phyloP scores from a whole-genome alignment of 768 basidiomycete genomes.

The Auricularia auricula-judae region DNA sequence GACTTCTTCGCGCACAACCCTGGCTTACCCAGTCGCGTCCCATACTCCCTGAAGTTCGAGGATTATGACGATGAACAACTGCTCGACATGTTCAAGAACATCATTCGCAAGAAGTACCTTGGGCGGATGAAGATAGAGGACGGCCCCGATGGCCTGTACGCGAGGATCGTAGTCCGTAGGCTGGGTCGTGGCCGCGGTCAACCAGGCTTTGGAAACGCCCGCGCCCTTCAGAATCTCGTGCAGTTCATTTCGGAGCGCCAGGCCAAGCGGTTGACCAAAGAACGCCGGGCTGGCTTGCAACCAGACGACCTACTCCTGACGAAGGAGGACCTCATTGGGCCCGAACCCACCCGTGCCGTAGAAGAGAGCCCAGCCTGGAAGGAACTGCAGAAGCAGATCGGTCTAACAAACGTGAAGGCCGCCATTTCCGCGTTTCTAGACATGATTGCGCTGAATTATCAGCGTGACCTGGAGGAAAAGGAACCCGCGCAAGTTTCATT shows the following conservation, averaged over 20 bases:
- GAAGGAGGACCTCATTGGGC: constrained; percentile 53
- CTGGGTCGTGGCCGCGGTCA: constrained; percentile 49
- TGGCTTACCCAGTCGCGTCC: constrained; percentile 57
- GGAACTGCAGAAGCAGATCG: constrained; percentile 40
- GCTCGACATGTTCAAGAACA: constrained; percentile 39
- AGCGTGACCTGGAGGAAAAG: constrained; percentile 46
- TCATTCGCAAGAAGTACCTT: constrained; percentile 33
- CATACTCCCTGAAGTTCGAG: constrained; percentile 43
- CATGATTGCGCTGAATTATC: constrained; percentile 41
- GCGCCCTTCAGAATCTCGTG: constrained; percentile 45
- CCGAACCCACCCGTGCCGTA: constrained; percentile 43
- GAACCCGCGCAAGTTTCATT: constrained; percentile 43
- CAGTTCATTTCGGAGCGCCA: constrained; percentile 39
- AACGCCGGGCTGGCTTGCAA: constrained; percentile 26
- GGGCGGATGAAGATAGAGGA: constrained; percentile 46
- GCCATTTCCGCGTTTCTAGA: constrained; percentile 37
- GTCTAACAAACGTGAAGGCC: constrained; percentile 46
- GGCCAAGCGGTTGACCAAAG: constrained; percentile 34
- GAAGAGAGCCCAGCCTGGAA: constrained; percentile 37
- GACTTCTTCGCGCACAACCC: constrained; percentile 70
- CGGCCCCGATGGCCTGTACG: constrained; percentile 42
- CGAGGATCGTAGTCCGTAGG: constrained; percentile 45
- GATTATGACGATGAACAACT: constrained; percentile 54
- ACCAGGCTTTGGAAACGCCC: constrained; percentile 57
- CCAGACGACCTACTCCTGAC: constrained; percentile 41